Base-by-base conservation (phyloP, 441 rosid genomes). In the Pelargonium australe region DNA sequence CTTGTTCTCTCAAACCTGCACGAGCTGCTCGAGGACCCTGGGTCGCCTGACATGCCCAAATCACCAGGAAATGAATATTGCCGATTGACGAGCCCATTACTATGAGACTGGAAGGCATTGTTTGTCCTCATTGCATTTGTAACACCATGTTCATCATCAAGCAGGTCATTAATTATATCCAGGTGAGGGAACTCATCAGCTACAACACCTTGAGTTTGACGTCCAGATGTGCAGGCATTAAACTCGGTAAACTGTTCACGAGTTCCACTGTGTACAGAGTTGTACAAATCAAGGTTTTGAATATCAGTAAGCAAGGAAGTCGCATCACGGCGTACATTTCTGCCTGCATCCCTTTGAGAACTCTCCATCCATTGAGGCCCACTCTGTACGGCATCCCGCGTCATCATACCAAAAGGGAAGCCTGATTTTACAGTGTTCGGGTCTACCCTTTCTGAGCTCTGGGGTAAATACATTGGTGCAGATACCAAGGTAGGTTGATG, bases 131-230 rank as follows among this genome's bases (percentile, higher is more conserved):
- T 64, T 69, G 74, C 81, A 77, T 64, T 83, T 72, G 84, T 82
- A 62, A 75, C 63, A 67, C 82, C 84, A 5, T 87, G 83, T 73
- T 88, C 99, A 28, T 91, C 97, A 71, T 91, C 94, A 61, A 94
- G 96, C 77, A 91, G 76, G 72, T 94, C 97, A 47, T 94, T 94
- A 81, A 91, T 94, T 75, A 94, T 94, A 70, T 87, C 96, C 2
- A 91, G 85, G 75, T 94, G 99, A 2, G 99, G 99, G 75, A 89
- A 94, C 72, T 94, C 99, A 73, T 91, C 96, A 1, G 81, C 85
- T 25, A 81, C 69, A 17, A 68, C 80, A 76, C 84, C 86, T 66
- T 82, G 87, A 11, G 75, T 68, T 62, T 75, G 87, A 69, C 86
- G 82, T 53, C 91, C 83, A 31, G 88, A 84, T 60, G 83, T 70